These are phyloP conservation scores for Collybiopsis luxurians DNA, from an alignment of 768 basidiomycete genomes.

Conservation along the genomic window DNA sequence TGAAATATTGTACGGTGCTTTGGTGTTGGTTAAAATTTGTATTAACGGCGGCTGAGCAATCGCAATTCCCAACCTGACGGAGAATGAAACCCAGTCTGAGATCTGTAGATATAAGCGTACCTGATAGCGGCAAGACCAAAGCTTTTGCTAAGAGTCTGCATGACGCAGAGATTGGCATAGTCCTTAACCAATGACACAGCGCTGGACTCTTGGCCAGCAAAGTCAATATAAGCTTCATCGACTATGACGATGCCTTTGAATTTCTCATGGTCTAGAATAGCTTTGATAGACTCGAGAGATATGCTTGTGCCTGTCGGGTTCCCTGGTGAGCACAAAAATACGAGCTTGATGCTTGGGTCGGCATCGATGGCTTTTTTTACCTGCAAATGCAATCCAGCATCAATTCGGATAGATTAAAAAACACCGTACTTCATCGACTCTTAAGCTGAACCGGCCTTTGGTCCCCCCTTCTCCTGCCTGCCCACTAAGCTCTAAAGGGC, in stretches of 20 bases:
- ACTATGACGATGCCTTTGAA: conserved; percentile 93
- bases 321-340: conserved; percentile 95
- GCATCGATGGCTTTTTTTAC: conserved; percentile 65
- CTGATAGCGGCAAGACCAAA: conserved; percentile 95
- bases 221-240: conserved; percentile 98
- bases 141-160: conserved; percentile 95
- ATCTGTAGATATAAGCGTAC: conserved; percentile 38
- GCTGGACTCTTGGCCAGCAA: conserved; percentile 59
- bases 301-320: conserved; percentile 94
- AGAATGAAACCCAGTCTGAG: background rate
- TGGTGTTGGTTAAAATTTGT: conserved; percentile 90
- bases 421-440: conserved; percentile 63
- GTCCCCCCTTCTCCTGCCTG: conserved; percentile 71
- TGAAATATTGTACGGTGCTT: conserved; percentile 97
- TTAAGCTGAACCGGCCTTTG: conserved; percentile 67
- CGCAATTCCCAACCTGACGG: conserved; percentile 77
- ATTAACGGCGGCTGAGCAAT: conserved; percentile 88
- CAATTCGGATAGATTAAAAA: background rate
- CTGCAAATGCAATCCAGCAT: conserved; percentile 31
- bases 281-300: conserved; percentile 62
- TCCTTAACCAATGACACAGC: conserved; percentile 71
- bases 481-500: conserved; percentile 62
- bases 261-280: conserved; percentile 69
- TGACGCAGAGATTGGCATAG: conserved; percentile 89
- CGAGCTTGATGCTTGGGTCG: conserved; percentile 81